These are phyloP conservation scores for Paecilomyces sp. DNA, from an alignment of 2,329 filamentous ascomycete species.

Conservation along the genomic window DNA sequence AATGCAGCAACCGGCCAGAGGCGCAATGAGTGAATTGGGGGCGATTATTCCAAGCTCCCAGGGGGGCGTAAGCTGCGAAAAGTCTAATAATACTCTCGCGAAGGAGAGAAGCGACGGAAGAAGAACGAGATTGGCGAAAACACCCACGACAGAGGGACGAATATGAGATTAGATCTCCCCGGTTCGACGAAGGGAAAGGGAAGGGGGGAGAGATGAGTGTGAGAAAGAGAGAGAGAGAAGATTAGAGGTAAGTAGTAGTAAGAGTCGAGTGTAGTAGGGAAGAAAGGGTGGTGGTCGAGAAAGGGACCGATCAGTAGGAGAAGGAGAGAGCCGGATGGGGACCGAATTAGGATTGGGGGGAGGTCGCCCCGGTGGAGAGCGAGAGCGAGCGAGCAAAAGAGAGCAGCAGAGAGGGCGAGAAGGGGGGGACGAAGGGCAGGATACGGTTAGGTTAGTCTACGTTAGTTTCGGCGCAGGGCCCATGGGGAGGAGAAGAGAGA, in stretches of 20 bases:
- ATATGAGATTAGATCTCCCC: not conserved
- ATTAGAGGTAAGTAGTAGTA: not conserved
- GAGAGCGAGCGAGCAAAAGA: no score
- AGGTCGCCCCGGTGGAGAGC: not conserved
- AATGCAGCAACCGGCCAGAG: not conserved
- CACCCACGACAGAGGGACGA: not conserved
- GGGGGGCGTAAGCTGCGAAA: not conserved
- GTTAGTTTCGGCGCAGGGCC: not conserved
- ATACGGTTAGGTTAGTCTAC: not conserved
- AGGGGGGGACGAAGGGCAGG: not conserved
- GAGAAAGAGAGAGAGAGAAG: not conserved
- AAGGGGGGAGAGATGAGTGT: not conserved
- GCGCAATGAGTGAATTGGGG: not conserved
- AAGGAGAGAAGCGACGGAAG: not conserved
- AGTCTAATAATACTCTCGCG: not conserved
- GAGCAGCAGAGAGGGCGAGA: not conserved
- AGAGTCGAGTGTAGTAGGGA: not conserved
- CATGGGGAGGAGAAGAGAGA: not conserved
- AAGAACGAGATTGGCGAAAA: not conserved
- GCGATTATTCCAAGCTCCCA: not conserved
- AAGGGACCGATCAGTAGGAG: not conserved
- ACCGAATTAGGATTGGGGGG: not conserved
- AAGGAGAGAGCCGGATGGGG: not conserved
- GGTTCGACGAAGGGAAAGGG: not conserved
- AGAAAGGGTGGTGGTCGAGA: not conserved